Percentiles rank a stretch among this genome's conserved stretches.
Evolutionary conservation across 2,329 filamentous ascomycete genomes (phyloP).

Genomic region (Rutstroemia sp.): DNA sequence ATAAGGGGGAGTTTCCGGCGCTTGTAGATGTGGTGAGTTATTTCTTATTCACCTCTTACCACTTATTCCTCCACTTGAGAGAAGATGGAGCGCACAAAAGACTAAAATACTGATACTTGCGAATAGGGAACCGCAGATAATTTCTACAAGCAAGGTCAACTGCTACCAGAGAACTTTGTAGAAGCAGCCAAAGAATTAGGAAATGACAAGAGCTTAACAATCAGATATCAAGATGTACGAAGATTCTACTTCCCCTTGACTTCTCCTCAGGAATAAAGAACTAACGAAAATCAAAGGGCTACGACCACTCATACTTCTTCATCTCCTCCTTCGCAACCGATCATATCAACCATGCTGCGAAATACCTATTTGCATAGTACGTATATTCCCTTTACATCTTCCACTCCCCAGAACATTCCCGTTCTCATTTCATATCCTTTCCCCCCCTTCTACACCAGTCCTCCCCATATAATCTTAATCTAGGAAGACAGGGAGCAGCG

Average conservation of each 20-base stretch:
- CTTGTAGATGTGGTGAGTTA: slow-evolving; percentile 79
- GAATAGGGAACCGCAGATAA: slow-evolving; percentile 79
- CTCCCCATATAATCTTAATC: neutral
- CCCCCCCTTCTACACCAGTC: neutral
- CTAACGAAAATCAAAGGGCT: slow-evolving; percentile 47
- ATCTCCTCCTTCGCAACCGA: slow-evolving; percentile 76
- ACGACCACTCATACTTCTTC: slow-evolving; percentile 97
- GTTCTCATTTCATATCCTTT: neutral
- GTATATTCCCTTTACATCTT: neutral
- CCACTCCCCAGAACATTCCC: neutral
- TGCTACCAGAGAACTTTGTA: slow-evolving; percentile 89
- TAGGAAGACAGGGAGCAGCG: neutral
- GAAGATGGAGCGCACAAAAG: neutral
- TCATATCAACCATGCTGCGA: slow-evolving; percentile 10
- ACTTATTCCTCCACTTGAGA: too few species aligned
- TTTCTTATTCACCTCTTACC: neutral
- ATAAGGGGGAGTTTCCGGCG: slow-evolving; percentile 62
- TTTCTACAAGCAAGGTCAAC: slow-evolving; percentile 90
- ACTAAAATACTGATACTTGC: too few species aligned
- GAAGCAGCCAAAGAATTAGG: slow-evolving; percentile 71
- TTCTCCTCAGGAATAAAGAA: neutral
- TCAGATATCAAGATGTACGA: slow-evolving; percentile 73
- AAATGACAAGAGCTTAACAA: slow-evolving; percentile 58
- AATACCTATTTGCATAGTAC: slow-evolving; percentile 12
- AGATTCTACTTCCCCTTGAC: neutral